Evolutionary conservation across 495 filamentous ascomycete species (phyloP).

Genomic region (Neurospora tetraspora): DNA sequence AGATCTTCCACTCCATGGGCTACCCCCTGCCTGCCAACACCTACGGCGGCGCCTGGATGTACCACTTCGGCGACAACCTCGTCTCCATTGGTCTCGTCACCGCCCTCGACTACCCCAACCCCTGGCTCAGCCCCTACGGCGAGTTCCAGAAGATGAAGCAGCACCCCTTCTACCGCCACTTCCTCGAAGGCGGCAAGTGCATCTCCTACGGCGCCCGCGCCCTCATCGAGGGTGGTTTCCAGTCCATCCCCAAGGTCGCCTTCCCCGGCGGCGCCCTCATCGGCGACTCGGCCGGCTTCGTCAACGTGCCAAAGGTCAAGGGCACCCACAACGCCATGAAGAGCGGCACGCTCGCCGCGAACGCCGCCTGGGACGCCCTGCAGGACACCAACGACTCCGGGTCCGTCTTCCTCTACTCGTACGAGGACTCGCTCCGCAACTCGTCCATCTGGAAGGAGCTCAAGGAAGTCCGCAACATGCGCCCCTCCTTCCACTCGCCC

Average conservation of each 20-base stretch:
- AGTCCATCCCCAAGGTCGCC: slow-evolving; percentile 91
- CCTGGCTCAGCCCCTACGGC: slow-evolving; percentile 88
- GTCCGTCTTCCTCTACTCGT: slow-evolving; percentile 85
- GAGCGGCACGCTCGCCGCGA: slow-evolving; percentile 91
- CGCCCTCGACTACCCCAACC: slow-evolving; percentile 92
- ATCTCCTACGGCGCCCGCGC: slow-evolving; percentile 94
- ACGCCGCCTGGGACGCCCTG: slow-evolving; percentile 74
- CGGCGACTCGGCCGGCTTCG: slow-evolving; percentile 89
- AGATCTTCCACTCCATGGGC: slow-evolving; percentile 85
- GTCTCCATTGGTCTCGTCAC: slow-evolving; percentile 91
- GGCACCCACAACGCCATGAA: slow-evolving; percentile 98
- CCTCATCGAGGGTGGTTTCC: slow-evolving; percentile 91
- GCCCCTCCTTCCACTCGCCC: slow-evolving; percentile 80
- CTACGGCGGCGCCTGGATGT: slow-evolving; percentile 97
- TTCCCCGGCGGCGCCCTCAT: slow-evolving; percentile 96
- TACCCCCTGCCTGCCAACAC: slow-evolving; percentile 83
- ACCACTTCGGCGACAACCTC: slow-evolving; percentile 96
- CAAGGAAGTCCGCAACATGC: slow-evolving; percentile 93
- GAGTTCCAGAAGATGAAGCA: slow-evolving; percentile 99
- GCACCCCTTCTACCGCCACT: slow-evolving; percentile 74
- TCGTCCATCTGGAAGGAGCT: slow-evolving; percentile 91
- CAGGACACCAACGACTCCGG: slow-evolving; percentile 41
- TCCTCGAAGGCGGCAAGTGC: slow-evolving; percentile 89
- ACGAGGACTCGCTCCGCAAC: slow-evolving; percentile 81
- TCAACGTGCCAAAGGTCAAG: slow-evolving; percentile 98